Evolutionary conservation across 2,329 filamentous ascomycete genomes (phyloP).

Genomic region (Ophiostoma sp.): DNA sequence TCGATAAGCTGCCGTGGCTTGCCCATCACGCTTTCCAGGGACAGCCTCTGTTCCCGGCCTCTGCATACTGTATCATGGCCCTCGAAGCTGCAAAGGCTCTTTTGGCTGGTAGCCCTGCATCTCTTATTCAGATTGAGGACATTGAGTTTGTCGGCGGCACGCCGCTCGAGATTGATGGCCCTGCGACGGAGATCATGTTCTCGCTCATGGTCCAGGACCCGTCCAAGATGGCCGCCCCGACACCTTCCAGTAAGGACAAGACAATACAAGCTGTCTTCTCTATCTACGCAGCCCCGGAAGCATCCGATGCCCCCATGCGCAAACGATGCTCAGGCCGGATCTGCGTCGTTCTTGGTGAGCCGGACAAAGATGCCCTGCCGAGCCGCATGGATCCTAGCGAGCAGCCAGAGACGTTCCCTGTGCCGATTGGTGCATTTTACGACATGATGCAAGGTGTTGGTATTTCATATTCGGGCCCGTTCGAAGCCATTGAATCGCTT

Average conservation of each 20-base stretch:
- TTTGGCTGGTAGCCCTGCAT: constrained; percentile 29
- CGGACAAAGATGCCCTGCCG: constrained; percentile 32
- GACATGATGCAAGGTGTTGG: constrained; percentile 39
- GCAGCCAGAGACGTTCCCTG: constrained; percentile 34
- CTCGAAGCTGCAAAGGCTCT: constrained; percentile 39
- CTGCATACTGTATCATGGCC: constrained; percentile 45
- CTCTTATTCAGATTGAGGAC: constrained; percentile 34
- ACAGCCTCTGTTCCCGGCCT: constrained; percentile 43
- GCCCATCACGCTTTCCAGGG: constrained; percentile 38
- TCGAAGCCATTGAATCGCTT: constrained; percentile 35
- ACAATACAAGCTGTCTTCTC: constrained; percentile 34
- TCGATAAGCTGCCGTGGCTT: constrained; percentile 27
- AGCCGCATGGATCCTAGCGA: constrained; percentile 18
- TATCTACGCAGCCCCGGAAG: constrained; percentile 35
- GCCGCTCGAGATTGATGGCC: constrained; percentile 33
- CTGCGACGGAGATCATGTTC: constrained; percentile 38
- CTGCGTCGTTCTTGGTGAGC: constrained; percentile 33
- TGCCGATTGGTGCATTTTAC: constrained; percentile 37
- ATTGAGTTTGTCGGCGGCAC: constrained; percentile 35
- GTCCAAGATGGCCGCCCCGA: not conserved
- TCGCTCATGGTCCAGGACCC: constrained; percentile 31
- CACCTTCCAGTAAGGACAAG: not conserved
- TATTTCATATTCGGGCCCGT: constrained; percentile 39
- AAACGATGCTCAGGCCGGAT: constrained; percentile 36
- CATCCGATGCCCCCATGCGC: constrained; percentile 35